These are phyloP conservation scores for Fusarium sp. DNA, from an alignment of 2,329 filamentous ascomycete genomes.

Conservation along the genomic window DNA sequence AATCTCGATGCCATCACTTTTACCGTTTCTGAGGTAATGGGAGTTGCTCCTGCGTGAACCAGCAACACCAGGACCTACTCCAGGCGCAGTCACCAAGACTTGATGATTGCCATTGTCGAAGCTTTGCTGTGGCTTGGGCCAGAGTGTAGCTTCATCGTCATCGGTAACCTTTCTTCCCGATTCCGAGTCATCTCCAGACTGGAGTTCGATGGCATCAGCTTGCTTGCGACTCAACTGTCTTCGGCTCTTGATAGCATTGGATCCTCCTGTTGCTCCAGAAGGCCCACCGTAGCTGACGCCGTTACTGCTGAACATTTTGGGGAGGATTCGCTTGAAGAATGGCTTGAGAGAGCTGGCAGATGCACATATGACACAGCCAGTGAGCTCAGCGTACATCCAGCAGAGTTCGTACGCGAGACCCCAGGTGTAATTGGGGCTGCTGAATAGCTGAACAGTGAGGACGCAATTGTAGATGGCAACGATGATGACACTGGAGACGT, in stretches of 20 bases:
- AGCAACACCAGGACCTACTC: no score
- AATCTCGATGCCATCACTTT: conserved; percentile 19
- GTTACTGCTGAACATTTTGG: conserved; percentile 13
- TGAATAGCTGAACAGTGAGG: conserved; percentile 33
- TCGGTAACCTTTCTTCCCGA: conserved; percentile 21
- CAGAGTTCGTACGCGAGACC: conserved; percentile 34
- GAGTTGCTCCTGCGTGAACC: neutral
- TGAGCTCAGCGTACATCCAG: conserved; percentile 40
- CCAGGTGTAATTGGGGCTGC: conserved; percentile 33
- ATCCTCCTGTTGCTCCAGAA: conserved; percentile 8
- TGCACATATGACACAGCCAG: conserved; percentile 36
- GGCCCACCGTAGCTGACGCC: conserved; percentile 5
- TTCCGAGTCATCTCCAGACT: conserved; percentile 32
- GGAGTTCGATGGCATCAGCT: conserved; percentile 31
- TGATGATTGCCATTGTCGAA: conserved; percentile 7
- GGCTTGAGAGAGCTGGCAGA: conserved; percentile 36
- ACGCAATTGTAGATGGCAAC: conserved; percentile 36
- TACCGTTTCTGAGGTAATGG: neutral
- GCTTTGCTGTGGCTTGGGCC: conserved; percentile 8
- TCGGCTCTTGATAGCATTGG: conserved; percentile 11
- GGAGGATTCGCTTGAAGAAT: conserved; percentile 28
- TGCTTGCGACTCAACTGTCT: conserved; percentile 31
- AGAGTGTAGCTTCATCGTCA: conserved; percentile 32
- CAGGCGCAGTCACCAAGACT: conserved; percentile 12
- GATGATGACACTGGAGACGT: conserved; percentile 23